Evolutionary conservation across 352 stramenopile species (phyloP).

Genomic region (Phytopythium kandeliae): DNA sequence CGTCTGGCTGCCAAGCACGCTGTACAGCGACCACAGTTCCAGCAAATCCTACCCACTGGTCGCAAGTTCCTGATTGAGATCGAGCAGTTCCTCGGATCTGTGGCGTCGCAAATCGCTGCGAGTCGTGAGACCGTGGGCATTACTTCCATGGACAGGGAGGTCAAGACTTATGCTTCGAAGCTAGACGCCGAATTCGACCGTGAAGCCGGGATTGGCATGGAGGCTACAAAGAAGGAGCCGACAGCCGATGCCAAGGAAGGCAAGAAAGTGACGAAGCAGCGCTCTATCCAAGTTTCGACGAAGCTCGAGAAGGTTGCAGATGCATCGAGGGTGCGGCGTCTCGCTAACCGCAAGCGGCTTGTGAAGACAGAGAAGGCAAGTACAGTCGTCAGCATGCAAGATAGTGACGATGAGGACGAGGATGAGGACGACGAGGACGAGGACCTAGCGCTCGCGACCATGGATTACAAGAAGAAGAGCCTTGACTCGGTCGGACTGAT

Average conservation of each 20-base stretch:
- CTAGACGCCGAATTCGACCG: conserved; percentile 63
- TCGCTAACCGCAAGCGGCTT: conserved; percentile 35
- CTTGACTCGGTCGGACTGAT: conserved; percentile 54
- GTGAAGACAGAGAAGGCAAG: conserved; percentile 39
- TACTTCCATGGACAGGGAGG: conserved; percentile 50
- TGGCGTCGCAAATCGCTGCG: conserved; percentile 56
- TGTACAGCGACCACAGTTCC: conserved; percentile 74
- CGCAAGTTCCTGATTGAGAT: conserved; percentile 90
- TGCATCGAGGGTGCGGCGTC: conserved; percentile 1
- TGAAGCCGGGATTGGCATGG: conserved; percentile 8
- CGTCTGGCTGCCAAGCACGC: conserved; percentile 79
- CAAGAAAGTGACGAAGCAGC: conserved; percentile 17
- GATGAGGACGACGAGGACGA: conserved; percentile 35
- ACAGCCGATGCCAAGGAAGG: conserved; percentile 12
- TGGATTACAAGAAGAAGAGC: conserved; percentile 62
- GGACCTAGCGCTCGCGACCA: conserved; percentile 36
- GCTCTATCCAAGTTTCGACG: conserved; percentile 53
- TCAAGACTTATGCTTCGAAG: conserved; percentile 61
- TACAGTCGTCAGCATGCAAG: not conserved
- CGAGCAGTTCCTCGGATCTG: conserved; percentile 68
- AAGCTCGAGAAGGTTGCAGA: conserved; percentile 64
- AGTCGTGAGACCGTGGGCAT: conserved; percentile 54
- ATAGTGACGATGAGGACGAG: conserved; percentile 14
- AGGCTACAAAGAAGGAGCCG: conserved; percentile 10
- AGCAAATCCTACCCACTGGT: conserved; percentile 82